Evolutionary conservation across 164 flowering plant species (phyloP).

Genomic region (Chimonanthus salicifolius): DNA sequence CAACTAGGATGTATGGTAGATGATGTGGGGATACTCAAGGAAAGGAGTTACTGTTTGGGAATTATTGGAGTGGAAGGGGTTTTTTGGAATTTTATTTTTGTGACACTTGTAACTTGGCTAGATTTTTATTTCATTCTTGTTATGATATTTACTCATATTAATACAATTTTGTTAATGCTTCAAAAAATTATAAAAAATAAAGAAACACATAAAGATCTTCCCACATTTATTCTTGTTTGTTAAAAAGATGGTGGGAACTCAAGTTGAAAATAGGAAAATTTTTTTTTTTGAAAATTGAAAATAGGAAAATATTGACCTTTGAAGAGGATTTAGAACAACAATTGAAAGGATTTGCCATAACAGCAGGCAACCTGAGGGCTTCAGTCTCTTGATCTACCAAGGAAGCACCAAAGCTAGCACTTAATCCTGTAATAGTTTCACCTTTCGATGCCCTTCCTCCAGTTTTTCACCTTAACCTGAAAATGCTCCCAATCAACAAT

Average conservation of each 20-base stretch:
- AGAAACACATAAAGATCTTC: neutral
- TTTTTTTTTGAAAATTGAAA: neutral
- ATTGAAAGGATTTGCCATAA: conserved; percentile 41
- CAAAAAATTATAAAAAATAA: neutral
- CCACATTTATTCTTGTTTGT: neutral
- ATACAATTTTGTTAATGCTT: no score
- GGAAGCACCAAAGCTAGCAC: conserved; percentile 62
- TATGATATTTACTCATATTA: no score
- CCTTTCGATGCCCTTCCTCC: conserved; percentile 54
- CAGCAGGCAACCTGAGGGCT: conserved; percentile 33
- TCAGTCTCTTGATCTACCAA: conserved; percentile 39
- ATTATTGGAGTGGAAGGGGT: no score
- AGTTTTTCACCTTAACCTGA: conserved; percentile 69
- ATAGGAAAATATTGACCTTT: conserved; percentile 33
- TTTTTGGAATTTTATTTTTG: no score
- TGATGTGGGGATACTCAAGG: no score
- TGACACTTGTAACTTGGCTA: no score
- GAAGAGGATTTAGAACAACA: conserved; percentile 47
- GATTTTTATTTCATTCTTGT: no score
- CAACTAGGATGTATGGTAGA: no score
- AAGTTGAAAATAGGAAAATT: no score
- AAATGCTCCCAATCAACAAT: conserved; percentile 1
- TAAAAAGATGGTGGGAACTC: no score
- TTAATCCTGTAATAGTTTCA: conserved; percentile 41
- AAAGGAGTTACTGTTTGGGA: no score